Percentiles rank a stretch among this genome's conserved stretches.
Evolutionary conservation across 495 filamentous ascomycete genomes (phyloP).

Genomic region (Tuber magnatum): DNA sequence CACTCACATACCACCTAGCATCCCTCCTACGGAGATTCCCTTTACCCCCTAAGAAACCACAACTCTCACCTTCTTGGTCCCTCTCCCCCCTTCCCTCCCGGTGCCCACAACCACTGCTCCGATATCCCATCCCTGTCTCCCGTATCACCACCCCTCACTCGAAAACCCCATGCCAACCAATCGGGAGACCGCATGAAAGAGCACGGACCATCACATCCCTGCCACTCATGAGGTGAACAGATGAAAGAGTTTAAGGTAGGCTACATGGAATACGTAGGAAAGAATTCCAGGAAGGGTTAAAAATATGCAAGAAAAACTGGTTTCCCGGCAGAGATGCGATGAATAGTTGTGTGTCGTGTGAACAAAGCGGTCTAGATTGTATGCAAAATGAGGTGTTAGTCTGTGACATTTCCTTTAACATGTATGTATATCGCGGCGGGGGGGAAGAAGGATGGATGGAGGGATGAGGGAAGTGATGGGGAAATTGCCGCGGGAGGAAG

Average conservation of each 20-base stretch:
- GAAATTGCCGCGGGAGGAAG: neutral
- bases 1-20: neutral
- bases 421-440: neutral
- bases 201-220: neutral
- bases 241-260: neutral
- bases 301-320: neutral
- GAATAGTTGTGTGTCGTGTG: neutral
- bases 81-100: neutral
- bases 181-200: constrained; percentile 1
- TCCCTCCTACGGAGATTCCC: neutral
- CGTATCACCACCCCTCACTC: neutral
- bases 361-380: constrained; percentile 1
- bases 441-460: neutral
- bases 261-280: neutral
- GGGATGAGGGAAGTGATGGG: neutral
- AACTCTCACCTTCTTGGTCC: neutral
- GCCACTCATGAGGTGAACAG: neutral
- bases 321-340: neutral
- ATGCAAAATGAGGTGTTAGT: neutral
- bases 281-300: constrained; percentile 2
- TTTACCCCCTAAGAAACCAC: neutral
- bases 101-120: neutral
- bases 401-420: neutral
- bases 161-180: neutral
- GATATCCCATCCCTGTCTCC: neutral